Base-by-base conservation (phyloP, 352 stramenopile genomes). In the Pythium monospermum region DNA sequence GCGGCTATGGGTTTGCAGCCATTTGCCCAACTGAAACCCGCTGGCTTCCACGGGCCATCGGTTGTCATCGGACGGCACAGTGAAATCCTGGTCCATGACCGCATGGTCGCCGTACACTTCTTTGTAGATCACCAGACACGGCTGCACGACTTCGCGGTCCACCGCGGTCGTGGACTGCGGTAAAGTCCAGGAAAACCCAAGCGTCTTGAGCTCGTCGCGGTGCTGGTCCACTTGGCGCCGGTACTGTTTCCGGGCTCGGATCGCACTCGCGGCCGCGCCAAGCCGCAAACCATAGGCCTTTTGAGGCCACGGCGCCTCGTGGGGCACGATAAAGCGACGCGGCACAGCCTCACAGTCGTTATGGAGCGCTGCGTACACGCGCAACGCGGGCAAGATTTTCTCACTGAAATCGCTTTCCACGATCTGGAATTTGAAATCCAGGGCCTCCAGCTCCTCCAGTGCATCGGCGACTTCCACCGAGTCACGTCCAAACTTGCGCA, bases 111-210 rank as follows among this genome's bases (percentile, higher is more conserved):
- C 83, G 57, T 94, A 82, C 26, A 94, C 69, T 28, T 83, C 53
- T 60, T 90, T 86, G 69, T 90, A 98, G 13, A 96, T 57, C 19
- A 63, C 47, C 11, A 86, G 51, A 39, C 77, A 84, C 15, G 73
- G 64, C 25, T 79, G 61, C 21, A 84, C 75, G 31, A 83, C 64
- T 6, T 85, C 71, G 30, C 73, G 73, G 38, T 76, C 77, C 21
- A 62, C 78, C 19, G 64, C 55, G 22, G 64, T 68, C 4, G 66
- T 67, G 12, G 67, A 77, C 44, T 83, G 65, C 38, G 82, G 71
- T n/a, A 85, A 66, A n/a, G 75, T 81, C 90, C 93, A 98, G 23
- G 90, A 69, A 62, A 98, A 98, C 10, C 91, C 93, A 18, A 98
- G 64, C 15, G 81, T 67, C 33, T 95, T 77, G 22, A 98, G 66